phyloP scores from a whole-genome alignment of 139 green algal species.

The Coelastrella sp. region DNA sequence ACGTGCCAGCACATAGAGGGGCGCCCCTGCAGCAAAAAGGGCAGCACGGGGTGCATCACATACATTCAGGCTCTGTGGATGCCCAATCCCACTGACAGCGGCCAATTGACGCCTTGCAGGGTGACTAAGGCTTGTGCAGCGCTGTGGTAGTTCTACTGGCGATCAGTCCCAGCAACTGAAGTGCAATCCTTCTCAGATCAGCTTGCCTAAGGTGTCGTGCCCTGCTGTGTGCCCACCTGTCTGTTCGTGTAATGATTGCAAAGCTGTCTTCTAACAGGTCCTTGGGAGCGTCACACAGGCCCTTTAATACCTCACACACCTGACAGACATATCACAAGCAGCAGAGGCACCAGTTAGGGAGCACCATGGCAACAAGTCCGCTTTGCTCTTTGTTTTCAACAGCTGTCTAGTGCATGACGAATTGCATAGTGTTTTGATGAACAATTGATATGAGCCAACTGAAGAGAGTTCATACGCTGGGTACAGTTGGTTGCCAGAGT shows the following conservation, averaged over 20 bases:
- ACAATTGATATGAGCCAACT: too few species aligned
- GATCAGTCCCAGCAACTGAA: neutral
- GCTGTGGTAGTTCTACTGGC: too few species aligned
- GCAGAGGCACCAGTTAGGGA: neutral
- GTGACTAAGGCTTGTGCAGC: too few species aligned
- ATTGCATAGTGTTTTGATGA: too few species aligned
- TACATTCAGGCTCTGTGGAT: neutral
- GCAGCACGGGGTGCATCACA: neutral
- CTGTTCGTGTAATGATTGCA: conserved; percentile 13
- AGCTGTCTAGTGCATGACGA: too few species aligned
- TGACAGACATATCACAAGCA: neutral
- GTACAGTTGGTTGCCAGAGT: too few species aligned
- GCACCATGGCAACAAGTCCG: neutral
- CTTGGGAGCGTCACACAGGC: conserved; percentile 2
- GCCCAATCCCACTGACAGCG: neutral
- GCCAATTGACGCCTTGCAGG: neutral
- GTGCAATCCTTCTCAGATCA: neutral
- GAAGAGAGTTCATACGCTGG: too few species aligned
- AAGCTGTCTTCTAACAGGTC: conserved; percentile 49
- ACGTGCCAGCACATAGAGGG: neutral
- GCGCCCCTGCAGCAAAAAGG: neutral
- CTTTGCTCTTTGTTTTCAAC: neutral
- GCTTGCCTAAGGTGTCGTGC: neutral
- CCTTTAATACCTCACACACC: conserved; percentile 38
- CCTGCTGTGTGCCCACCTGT: neutral